Conservation (phyloP, 148 eudicot genomes). For the Suaeda aralocaspica region DNA sequence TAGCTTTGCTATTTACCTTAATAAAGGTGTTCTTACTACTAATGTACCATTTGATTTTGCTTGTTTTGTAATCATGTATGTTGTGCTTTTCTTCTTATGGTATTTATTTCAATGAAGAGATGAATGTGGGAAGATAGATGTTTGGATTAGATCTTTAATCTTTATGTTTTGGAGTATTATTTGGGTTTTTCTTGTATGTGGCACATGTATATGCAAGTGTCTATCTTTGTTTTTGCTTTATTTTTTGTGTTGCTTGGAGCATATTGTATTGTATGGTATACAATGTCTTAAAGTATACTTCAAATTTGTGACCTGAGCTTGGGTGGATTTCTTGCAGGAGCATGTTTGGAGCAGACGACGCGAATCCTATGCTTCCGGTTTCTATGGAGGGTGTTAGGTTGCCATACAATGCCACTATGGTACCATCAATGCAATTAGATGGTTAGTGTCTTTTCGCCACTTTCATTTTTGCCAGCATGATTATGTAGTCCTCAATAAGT, state of each 20-base stretch:
- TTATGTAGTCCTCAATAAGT: background rate
- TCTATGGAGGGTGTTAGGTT: constrained; percentile 32
- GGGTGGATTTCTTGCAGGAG: constrained; percentile 31
- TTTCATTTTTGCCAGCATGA: background rate
- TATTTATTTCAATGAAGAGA: no score
- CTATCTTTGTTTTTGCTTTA: background rate
- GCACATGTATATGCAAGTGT: background rate
- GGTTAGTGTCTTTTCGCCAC: constrained; percentile 25
- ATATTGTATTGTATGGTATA: background rate
- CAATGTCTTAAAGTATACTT: background rate
- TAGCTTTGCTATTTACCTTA: background rate
- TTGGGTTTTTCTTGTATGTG: background rate
- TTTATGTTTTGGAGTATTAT: background rate
- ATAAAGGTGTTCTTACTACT: background rate
- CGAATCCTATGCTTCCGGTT: constrained; percentile 32
- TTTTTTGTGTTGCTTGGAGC: background rate
- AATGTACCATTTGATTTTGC: background rate
- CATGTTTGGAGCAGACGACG: constrained; percentile 50
- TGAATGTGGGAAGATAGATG: background rate
- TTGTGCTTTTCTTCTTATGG: background rate
- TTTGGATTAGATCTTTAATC: background rate
- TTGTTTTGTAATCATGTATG: background rate
- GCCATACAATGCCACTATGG: constrained; percentile 35
- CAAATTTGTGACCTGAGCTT: background rate
- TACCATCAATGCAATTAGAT: constrained; percentile 45